Percentiles rank a stretch among this genome's conserved stretches.
Conservation (phyloP, 371 early-diverging fungal genomes). For the Zancudomyces culisetae region DNA sequence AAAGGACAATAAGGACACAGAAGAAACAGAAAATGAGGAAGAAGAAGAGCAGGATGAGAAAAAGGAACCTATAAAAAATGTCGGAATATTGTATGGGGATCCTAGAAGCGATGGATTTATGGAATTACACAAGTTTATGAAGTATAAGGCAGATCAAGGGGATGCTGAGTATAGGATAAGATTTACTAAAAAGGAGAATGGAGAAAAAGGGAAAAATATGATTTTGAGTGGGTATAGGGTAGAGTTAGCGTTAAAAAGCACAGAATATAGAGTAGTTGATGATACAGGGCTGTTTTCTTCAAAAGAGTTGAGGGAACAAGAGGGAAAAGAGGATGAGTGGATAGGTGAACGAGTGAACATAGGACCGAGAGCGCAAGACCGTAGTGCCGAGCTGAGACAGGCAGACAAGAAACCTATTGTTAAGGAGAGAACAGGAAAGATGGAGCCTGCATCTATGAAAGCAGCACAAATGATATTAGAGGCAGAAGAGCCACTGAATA, state of each 20-base stretch:
- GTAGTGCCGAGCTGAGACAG: slow-evolving; percentile 2
- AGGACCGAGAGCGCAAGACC: background rate
- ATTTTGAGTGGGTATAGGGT: slow-evolving; percentile 77
- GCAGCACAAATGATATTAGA: slow-evolving; percentile 43
- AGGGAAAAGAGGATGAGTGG: slow-evolving; percentile 1
- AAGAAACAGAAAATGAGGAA: slow-evolving; percentile 7
- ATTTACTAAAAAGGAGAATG: slow-evolving; percentile 22
- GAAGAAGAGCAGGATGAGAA: slow-evolving; percentile 16
- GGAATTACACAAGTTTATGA: slow-evolving; percentile 13
- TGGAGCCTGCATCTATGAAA: slow-evolving; percentile 34
- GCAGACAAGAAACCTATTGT: slow-evolving; percentile 27
- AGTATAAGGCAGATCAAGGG: slow-evolving; percentile 6
- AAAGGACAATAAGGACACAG: slow-evolving; percentile 9
- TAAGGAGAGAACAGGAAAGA: slow-evolving; percentile 35
- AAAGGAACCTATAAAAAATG: background rate
- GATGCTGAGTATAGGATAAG: slow-evolving; percentile 19
- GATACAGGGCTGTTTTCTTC: slow-evolving; percentile 42
- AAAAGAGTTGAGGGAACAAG: background rate
- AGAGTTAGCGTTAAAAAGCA: slow-evolving; percentile 75
- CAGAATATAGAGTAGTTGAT: slow-evolving; percentile 85
- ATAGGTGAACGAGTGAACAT: background rate
- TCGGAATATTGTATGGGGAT: slow-evolving; percentile 19
- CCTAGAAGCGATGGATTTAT: slow-evolving; percentile 10
- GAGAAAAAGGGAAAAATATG: background rate
- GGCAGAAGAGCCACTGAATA: slow-evolving; percentile 30